phyloP scores from a whole-genome alignment of 176 grass and related monocot genomes.

The Chloris gayana region DNA sequence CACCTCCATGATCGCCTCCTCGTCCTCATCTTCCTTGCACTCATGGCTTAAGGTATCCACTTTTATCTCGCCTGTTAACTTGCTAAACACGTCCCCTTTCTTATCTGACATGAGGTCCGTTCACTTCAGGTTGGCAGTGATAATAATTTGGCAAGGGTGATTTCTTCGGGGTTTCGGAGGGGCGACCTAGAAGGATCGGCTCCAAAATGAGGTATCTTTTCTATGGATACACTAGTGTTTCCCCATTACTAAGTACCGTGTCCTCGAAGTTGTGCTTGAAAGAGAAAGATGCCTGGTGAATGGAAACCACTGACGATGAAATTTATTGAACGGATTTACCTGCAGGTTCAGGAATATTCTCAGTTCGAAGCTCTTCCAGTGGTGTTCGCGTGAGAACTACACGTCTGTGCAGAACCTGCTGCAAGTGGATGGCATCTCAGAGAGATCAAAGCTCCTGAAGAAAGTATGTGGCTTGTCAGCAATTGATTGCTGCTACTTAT shows the following conservation, averaged over 20 bases:
- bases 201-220: constrained; percentile 52
- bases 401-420: constrained; percentile 54
- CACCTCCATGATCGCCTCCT: constrained; percentile 34
- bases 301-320: not conserved
- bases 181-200: constrained; percentile 18
- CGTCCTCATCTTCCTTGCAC: constrained; percentile 11
- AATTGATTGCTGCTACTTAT: not conserved
- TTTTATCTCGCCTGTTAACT: not conserved
- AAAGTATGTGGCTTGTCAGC: constrained; percentile 35
- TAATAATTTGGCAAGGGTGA: constrained; percentile 22
- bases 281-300: not conserved
- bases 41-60: constrained; percentile 41
- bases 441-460: constrained; percentile 65
- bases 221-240: not conserved
- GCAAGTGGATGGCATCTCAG: constrained; percentile 43
- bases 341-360: constrained; percentile 75
- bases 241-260: not conserved
- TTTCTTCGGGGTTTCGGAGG: constrained; percentile 36
- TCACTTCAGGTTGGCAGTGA: constrained; percentile 31
- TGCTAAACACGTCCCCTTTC: not conserved
- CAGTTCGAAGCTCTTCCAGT: constrained; percentile 50
- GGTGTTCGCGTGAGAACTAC: constrained; percentile 59
- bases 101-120: constrained; percentile 8
- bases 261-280: not conserved
- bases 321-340: constrained; percentile 1